Conservation (phyloP, 2,329 filamentous ascomycete species). For the Corinectria fuckeliana region DNA sequence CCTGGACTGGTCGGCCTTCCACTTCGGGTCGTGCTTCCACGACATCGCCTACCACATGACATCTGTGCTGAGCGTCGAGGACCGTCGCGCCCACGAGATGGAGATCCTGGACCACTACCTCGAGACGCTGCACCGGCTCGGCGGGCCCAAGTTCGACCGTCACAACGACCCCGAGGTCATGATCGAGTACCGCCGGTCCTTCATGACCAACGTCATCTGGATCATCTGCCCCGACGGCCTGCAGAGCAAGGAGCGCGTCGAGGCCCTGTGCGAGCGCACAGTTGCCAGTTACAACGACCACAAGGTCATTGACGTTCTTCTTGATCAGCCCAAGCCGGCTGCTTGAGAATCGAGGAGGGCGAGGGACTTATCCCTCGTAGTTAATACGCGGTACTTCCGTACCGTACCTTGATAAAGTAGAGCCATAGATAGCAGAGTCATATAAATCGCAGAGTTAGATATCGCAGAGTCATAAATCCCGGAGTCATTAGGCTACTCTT, state of each 20-base stretch:
- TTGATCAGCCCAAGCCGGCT: slow-evolving; percentile 13
- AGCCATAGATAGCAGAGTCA: neutral
- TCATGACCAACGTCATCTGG: slow-evolving; percentile 39
- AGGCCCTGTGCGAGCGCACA: slow-evolving; percentile 42
- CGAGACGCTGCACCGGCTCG: slow-evolving; percentile 16
- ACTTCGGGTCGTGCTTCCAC: slow-evolving; percentile 51
- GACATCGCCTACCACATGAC: slow-evolving; percentile 51
- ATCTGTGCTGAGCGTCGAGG: slow-evolving; percentile 46
- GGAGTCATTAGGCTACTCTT: too few relatives aligned
- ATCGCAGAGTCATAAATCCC: too few relatives aligned
- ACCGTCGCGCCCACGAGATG: slow-evolving; percentile 49
- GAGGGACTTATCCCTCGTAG: neutral
- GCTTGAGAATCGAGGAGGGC: neutral
- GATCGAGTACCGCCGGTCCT: slow-evolving; percentile 35
- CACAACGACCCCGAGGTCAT: slow-evolving; percentile 31
- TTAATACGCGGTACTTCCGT: neutral
- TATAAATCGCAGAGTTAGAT: too few relatives aligned
- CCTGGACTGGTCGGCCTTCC: slow-evolving; percentile 50
- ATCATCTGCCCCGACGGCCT: slow-evolving; percentile 32
- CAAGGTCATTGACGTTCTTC: slow-evolving; percentile 43
- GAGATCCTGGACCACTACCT: slow-evolving; percentile 34
- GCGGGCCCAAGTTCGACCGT: slow-evolving; percentile 24
- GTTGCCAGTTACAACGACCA: slow-evolving; percentile 47
- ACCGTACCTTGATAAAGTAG: too few relatives aligned
- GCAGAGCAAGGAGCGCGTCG: slow-evolving; percentile 46